A percentile compares a stretch with the other conserved stretches of the same genome.
Conservation (phyloP, 2,329 filamentous ascomycete genomes). For the Pseudogymnoascus sp. region DNA sequence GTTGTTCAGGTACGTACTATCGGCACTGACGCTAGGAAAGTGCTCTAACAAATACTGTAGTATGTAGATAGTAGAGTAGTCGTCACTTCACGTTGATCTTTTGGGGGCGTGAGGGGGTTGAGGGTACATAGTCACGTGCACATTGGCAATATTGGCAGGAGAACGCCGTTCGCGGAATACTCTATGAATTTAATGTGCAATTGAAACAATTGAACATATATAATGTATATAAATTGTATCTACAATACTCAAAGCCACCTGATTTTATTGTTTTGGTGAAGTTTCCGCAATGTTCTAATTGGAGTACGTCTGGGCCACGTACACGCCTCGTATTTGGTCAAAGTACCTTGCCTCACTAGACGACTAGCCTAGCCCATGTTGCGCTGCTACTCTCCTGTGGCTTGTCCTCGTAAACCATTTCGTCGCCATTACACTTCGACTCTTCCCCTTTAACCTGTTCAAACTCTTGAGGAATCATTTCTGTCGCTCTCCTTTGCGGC, state of each 20-base stretch:
- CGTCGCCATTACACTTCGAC: not conserved
- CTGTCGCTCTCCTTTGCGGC: not conserved
- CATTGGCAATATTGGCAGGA: not conserved
- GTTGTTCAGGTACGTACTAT: constrained; percentile 3
- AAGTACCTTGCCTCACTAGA: constrained; percentile 1
- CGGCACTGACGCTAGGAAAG: not conserved
- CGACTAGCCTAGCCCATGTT: constrained; percentile 6
- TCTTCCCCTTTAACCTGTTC: not conserved
- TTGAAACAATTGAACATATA: not conserved
- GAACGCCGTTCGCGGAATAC: not conserved
- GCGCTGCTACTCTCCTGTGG: not conserved
- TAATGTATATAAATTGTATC: not conserved
- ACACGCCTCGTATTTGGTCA: not conserved
- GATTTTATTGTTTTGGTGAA: not conserved
- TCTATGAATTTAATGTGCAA: not conserved
- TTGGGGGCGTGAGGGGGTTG: not conserved
- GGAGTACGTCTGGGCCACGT: not conserved
- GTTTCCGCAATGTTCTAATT: not conserved
- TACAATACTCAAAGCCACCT: not conserved
- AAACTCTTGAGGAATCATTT: not conserved
- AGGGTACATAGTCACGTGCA: not conserved
- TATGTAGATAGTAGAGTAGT: not conserved
- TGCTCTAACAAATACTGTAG: not conserved
- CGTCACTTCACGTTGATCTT: not conserved
- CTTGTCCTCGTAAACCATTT: constrained; percentile 6